Conservation (phyloP, 2,329 filamentous ascomycete species). For the Pestalotiopsis sp. region DNA sequence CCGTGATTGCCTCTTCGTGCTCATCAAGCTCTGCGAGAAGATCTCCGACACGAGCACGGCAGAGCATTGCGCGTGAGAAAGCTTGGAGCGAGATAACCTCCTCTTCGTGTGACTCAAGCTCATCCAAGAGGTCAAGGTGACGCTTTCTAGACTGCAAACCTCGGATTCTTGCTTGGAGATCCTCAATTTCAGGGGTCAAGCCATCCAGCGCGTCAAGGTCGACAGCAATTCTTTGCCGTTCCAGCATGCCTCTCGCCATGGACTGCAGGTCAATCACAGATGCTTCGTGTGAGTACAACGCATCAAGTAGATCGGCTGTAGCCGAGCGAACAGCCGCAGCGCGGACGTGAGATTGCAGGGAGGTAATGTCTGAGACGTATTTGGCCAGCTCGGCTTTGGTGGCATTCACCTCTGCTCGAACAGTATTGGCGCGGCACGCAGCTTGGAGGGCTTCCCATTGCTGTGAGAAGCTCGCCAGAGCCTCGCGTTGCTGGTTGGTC, state of each 20-base stretch:
- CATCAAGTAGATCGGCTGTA: slow-evolving; percentile 49
- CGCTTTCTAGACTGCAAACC: slow-evolving; percentile 66
- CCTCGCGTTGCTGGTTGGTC: slow-evolving; percentile 52
- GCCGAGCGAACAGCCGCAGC: slow-evolving; percentile 57
- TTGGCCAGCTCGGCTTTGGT: slow-evolving; percentile 52
- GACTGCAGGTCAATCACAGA: slow-evolving; percentile 59
- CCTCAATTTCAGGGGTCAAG: slow-evolving; percentile 58
- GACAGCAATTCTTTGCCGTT: slow-evolving; percentile 50
- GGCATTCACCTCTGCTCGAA: slow-evolving; percentile 45
- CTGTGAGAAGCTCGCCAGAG: slow-evolving; percentile 51
- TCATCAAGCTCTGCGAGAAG: slow-evolving; percentile 78
- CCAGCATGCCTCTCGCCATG: slow-evolving; percentile 62
- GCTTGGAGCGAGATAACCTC: slow-evolving; percentile 74
- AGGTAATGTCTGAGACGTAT: slow-evolving; percentile 45
- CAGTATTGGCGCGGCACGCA: slow-evolving; percentile 48
- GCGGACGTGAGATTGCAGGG: slow-evolving; percentile 55
- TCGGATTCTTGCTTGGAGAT: slow-evolving; percentile 68
- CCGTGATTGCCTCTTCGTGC: slow-evolving; percentile 76
- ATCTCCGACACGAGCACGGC: slow-evolving; percentile 73
- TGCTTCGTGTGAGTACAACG: slow-evolving; percentile 41
- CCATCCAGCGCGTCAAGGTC: slow-evolving; percentile 59
- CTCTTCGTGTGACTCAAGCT: slow-evolving; percentile 69
- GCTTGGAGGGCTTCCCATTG: slow-evolving; percentile 55
- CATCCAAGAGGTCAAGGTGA: slow-evolving; percentile 65
- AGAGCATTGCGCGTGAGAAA: slow-evolving; percentile 76